Evolutionary conservation across 2,329 filamentous ascomycete genomes (phyloP), one percentile per base, ranked within the genome.

Genomic region (Exophiala mesophila): DNA sequence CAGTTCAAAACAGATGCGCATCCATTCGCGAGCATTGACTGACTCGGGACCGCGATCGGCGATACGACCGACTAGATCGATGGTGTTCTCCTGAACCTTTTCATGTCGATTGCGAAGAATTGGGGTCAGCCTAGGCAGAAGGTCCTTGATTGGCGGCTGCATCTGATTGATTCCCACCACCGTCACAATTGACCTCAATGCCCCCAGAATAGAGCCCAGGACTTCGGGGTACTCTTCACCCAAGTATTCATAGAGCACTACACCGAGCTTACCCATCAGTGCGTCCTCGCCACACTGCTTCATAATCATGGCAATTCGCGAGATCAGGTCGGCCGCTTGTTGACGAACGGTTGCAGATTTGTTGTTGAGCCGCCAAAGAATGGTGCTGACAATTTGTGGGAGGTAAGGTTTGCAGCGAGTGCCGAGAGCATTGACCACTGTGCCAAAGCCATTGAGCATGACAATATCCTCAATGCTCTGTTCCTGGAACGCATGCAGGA

Each of bases 151-250:
- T 2, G 92, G 90, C 10, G 92, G 92, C 59, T 97, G 89, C 90
- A 97, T 97, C 66, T 94, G 88, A 57, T 86, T 85, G 69, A 98
- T 96, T 68, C 92, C 92, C 23, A 98, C 90, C 12, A 98, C 92
- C 0, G 90, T 96, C 54, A 98, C 92, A 57, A 98, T 97, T 31
- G 88, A 94, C 52, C 92, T 85, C 40, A 98, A 77, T 12, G 92
- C 92, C 51, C 92, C 92, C 16, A 98, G 76, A 56, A 98, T 98
- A 2, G 90, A 97, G 47, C 92, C 92, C 8, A 98, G 78, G 17
- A 98, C 92, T 65, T 98, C 92, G 1, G 92, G 92, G 59, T 98
- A 98, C 64, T 98, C 92, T 70, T 98, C 92, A 64, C 92, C 92
- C 1, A 98, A 79, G 61, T 97, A 97, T 68, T 98, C 92, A 71